Conservation (phyloP, 805 yeast species). For the Yarrowia porcina region DNA sequence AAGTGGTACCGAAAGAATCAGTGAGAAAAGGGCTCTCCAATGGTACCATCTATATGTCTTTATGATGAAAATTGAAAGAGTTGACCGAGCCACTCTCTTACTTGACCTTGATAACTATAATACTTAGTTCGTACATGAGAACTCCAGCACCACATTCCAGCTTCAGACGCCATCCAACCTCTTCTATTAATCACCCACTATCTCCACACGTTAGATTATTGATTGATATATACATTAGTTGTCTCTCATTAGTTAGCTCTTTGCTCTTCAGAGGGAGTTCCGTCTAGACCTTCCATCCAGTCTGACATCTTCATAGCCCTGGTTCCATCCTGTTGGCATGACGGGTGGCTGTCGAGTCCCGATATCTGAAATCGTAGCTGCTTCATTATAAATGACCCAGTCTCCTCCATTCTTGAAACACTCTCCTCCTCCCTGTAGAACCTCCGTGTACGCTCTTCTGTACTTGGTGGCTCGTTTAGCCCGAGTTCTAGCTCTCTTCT, state of each 20-base stretch:
- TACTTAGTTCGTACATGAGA: too few relatives aligned
- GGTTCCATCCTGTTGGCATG: neutral
- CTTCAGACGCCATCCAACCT: too few relatives aligned
- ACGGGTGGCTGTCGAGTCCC: neutral
- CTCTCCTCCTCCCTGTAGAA: neutral
- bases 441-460: neutral
- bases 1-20: too few relatives aligned
- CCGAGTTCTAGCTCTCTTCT: slow-evolving; percentile 37
- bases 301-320: neutral
- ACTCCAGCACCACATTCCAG: too few relatives aligned
- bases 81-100: too few relatives aligned
- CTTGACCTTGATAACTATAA: too few relatives aligned
- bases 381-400: neutral
- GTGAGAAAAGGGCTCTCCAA: too few relatives aligned
- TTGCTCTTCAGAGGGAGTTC: neutral
- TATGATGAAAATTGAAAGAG: too few relatives aligned
- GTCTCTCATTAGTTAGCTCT: too few relatives aligned
- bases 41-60: too few relatives aligned
- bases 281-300: neutral
- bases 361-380: neutral
- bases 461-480: slow-evolving; percentile 32
- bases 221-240: neutral
- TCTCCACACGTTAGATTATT: too few relatives aligned
- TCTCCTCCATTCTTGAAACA: neutral
- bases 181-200: too few relatives aligned